Evolutionary conservation across 2,329 filamentous ascomycete species (phyloP).

Genomic region (Colletotrichum spinosum): DNA sequence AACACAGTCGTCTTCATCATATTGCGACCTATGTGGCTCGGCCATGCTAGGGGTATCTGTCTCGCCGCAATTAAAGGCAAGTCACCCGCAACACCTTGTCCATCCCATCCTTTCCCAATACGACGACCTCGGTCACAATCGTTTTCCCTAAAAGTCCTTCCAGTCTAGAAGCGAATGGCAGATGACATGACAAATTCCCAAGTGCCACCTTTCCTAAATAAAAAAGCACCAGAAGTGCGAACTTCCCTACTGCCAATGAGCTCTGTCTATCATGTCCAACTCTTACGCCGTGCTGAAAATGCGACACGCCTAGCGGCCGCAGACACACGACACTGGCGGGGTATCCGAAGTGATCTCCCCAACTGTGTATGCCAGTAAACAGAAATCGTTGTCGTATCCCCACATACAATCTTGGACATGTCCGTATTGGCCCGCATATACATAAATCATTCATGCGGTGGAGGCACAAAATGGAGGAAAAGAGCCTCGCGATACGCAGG

Average conservation of each 20-base stretch:
- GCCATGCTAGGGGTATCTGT: conserved; percentile 36
- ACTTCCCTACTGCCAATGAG: conserved; percentile 35
- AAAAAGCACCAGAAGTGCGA: conserved; percentile 35
- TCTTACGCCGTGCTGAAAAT: conserved; percentile 19
- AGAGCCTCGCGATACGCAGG: conserved; percentile 37
- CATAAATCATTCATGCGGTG: conserved; percentile 38
- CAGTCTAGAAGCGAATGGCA: conserved; percentile 18
- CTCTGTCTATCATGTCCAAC: conserved; percentile 34
- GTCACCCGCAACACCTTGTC: conserved; percentile 20
- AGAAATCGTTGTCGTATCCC: conserved; percentile 23
- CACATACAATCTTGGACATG: conserved; percentile 14
- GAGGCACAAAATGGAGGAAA: conserved; percentile 30
- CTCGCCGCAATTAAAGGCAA: conserved; percentile 12
- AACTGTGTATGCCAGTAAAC: conserved; percentile 26
- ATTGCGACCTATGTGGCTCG: conserved; percentile 32
- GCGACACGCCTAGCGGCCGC: conserved; percentile 20
- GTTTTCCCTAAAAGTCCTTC: conserved; percentile 3
- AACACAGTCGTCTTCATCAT: conserved; percentile 1
- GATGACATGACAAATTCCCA: conserved; percentile 27
- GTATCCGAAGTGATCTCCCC: conserved; percentile 37
- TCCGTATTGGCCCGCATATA: conserved; percentile 17
- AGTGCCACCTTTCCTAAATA: conserved; percentile 16
- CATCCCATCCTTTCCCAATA: conserved; percentile 13
- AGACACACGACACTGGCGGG: conserved; percentile 39
- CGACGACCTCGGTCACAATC: neutral